phyloP scores from a whole-genome alignment of 805 yeast genomes.

The Suhomyces xylopsoci region DNA sequence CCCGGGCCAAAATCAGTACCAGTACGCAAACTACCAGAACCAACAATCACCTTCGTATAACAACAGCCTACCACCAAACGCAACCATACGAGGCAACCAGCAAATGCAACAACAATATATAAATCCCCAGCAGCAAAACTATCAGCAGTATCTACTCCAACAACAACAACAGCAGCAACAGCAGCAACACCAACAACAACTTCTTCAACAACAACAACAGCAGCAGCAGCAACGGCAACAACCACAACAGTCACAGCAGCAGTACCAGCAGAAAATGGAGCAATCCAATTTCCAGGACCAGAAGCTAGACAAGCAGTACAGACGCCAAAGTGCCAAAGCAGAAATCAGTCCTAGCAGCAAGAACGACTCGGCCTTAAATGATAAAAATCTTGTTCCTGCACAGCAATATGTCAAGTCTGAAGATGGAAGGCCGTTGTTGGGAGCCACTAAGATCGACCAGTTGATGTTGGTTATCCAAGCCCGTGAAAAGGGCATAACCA shows the following conservation, averaged over 20 bases:
- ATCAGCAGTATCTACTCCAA: constrained; percentile 3
- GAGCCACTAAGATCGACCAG: constrained; percentile 88
- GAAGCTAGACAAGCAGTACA: background rate
- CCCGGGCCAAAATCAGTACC: constrained; percentile 10
- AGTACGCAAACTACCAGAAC: constrained; percentile 9
- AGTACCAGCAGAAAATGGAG: background rate
- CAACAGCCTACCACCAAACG: constrained; percentile 11
- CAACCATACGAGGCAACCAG: constrained; percentile 7
- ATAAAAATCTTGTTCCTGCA: constrained; percentile 39
- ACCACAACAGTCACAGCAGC: constrained; percentile 4
- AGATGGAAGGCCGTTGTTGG: constrained; percentile 68
- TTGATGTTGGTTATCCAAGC: constrained; percentile 90
- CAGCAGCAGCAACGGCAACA: constrained; percentile 5
- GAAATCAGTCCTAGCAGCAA: background rate
- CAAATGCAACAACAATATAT: constrained; percentile 10
- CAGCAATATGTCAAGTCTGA: constrained; percentile 49
- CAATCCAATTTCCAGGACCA: background rate
- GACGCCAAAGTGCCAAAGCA: background rate
- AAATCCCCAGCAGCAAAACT: constrained; percentile 2
- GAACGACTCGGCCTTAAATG: background rate
- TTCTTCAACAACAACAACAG: background rate
- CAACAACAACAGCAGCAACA: background rate
- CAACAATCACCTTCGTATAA: constrained; percentile 4
- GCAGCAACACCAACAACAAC: constrained; percentile 1
- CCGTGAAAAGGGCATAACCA: constrained; percentile 70